A percentile compares a stretch with the other conserved stretches of the same genome.
These are phyloP conservation scores for Colletotrichum endophyticum DNA, from an alignment of 2,329 filamentous ascomycete genomes.

Conservation along the genomic window DNA sequence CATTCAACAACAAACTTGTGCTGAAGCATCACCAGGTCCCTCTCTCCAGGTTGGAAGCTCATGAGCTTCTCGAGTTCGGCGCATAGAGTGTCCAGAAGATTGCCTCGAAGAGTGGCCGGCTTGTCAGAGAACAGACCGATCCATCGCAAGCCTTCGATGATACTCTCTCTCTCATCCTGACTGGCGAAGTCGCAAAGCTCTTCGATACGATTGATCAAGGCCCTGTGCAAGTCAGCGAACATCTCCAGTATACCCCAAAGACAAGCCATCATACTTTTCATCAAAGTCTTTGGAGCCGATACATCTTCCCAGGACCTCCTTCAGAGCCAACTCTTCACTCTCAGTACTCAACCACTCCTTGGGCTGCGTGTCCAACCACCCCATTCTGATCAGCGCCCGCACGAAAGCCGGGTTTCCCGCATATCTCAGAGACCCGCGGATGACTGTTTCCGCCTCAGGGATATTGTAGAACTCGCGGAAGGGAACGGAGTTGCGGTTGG, in stretches of 20 bases:
- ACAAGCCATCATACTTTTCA: conserved; percentile 55
- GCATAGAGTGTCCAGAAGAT: conserved; percentile 74
- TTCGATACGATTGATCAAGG: conserved; percentile 62
- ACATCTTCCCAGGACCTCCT: conserved; percentile 66
- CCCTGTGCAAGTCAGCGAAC: background rate
- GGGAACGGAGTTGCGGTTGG: conserved; percentile 71
- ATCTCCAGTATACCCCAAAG: background rate
- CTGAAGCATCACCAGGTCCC: conserved; percentile 66
- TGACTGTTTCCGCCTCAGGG: conserved; percentile 70
- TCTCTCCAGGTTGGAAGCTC: conserved; percentile 70
- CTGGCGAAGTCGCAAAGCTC: conserved; percentile 65
- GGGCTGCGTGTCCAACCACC: conserved; percentile 53
- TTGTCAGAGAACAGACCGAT: conserved; percentile 59
- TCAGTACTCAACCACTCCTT: conserved; percentile 68
- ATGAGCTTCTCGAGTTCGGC: conserved; percentile 76
- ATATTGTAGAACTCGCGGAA: conserved; percentile 73
- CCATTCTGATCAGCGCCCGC: conserved; percentile 70
- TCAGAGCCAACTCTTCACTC: conserved; percentile 81
- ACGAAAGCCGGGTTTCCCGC: conserved; percentile 73
- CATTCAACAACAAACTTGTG: conserved; percentile 73
- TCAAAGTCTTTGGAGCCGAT: conserved; percentile 75
- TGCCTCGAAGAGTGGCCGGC: conserved; percentile 63
- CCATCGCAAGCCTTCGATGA: conserved; percentile 69
- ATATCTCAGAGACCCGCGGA: conserved; percentile 72
- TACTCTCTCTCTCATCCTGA: conserved; percentile 66